A percentile compares a stretch with the other conserved stretches of the same genome.
Conservation (phyloP, 371 early-diverging fungal species). For the Mortierella sp. region DNA sequence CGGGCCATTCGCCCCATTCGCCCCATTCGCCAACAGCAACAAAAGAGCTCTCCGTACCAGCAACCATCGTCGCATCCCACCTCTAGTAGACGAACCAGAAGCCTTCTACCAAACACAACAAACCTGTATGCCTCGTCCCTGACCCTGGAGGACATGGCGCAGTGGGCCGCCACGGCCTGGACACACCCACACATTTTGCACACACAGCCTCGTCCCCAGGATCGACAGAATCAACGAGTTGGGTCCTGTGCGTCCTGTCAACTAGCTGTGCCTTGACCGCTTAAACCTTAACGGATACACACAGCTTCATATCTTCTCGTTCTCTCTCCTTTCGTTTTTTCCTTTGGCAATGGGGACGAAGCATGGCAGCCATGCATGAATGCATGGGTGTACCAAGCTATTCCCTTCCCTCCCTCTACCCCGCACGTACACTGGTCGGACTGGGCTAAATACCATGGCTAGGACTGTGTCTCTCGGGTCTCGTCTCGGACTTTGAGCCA, state of each 20-base stretch:
- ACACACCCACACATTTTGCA: background rate
- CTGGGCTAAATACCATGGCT: no score
- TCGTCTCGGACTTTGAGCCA: no score
- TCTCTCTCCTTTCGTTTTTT: no score
- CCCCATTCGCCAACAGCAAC: background rate
- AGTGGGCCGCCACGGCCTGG: background rate
- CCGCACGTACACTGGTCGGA: no score
- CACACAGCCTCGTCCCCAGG: background rate
- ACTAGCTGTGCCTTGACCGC: background rate
- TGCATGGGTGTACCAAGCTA: no score
- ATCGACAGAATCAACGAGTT: background rate
- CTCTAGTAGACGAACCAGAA: background rate
- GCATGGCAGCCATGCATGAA: no score
- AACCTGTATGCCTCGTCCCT: background rate
- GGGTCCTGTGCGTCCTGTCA: background rate
- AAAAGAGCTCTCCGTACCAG: no score
- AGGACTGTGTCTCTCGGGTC: no score
- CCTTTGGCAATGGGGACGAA: no score
- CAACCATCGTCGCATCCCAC: background rate
- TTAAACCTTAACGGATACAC: background rate
- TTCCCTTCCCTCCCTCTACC: no score
- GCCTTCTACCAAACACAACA: background rate
- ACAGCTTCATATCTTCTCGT: background rate
- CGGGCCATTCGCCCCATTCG: background rate
- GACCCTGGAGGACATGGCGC: background rate